phyloP scores from a whole-genome alignment of 805 yeast genomes.

The Cyberlindnera veronae region DNA sequence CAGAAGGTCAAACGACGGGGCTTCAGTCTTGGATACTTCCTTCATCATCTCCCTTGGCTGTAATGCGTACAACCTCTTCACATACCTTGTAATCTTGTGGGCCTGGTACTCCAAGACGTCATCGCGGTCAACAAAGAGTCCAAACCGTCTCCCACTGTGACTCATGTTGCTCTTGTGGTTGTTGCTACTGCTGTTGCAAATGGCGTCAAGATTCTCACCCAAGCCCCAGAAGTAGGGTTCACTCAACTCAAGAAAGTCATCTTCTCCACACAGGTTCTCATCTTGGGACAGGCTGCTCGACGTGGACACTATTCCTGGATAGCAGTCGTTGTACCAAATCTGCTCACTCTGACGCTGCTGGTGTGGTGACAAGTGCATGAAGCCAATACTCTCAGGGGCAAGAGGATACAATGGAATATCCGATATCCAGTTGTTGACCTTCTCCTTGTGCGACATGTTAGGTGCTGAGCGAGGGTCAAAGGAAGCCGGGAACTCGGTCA shows the following conservation, averaged over 20 bases:
- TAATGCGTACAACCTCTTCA: conserved; percentile 36
- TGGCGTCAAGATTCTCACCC: conserved; percentile 1
- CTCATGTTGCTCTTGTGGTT: neutral
- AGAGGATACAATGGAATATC: conserved; percentile 46
- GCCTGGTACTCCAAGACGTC: conserved; percentile 54
- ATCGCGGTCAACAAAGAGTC: conserved; percentile 36
- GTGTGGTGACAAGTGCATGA: neutral
- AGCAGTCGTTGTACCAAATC: conserved; percentile 43
- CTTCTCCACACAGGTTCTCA: neutral
- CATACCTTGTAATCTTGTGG: conserved; percentile 44
- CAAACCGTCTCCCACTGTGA: conserved; percentile 13
- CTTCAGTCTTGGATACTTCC: too few relatives aligned
- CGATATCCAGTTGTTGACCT: conserved; percentile 61
- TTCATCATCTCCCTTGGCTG: conserved; percentile 10
- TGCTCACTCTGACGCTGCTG: neutral
- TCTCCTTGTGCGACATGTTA: conserved; percentile 65
- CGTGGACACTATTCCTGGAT: conserved; percentile 41
- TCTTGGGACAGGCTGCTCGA: conserved; percentile 12
- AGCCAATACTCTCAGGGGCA: neutral
- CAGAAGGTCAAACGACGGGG: too few relatives aligned
- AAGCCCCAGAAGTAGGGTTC: neutral
- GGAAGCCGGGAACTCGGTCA: conserved; percentile 36
- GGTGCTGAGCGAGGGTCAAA: conserved; percentile 62
- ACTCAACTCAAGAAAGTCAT: neutral
- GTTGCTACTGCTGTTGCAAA: too few relatives aligned